Evolutionary conservation across 805 yeast genomes (phyloP), one percentile per base, ranked within the genome.

Genomic region (Wickerhamiella azyma): DNA sequence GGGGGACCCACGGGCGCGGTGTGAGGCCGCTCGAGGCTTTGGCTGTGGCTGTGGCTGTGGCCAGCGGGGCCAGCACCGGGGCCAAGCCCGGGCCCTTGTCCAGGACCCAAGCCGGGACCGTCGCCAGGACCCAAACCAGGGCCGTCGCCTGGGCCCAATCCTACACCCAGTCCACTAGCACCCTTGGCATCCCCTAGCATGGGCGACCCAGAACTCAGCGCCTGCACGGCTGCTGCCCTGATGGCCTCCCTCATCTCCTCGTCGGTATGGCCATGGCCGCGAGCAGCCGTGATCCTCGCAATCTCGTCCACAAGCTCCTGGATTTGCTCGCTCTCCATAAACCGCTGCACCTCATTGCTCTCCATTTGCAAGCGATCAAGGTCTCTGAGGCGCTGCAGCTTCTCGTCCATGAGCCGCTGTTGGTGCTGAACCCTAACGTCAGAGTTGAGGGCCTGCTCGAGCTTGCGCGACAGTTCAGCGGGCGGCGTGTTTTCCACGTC

Each of bases 351-450:
- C 53, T 77, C 82, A 48, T 77, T 72, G 55, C 81, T 79, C 49
- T 75, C 72, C 21, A 66, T 66, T 57, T 85, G 92, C 44, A 88
- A 68, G 51, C 80, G 82, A 28, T 74, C 67, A 46, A 88, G 68
- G 53, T 94, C 69, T 45, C 79, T 80, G 69, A 84, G 66, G 0
- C 53, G 89, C 59, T 75, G 68, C 19, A 36, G 26, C 30, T 28
- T 42, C 32, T 41, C 44, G 26, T 41, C 30, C 21, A 41, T 21
- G 11, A 33, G 37, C n/a, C 18, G 33, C 9, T 26, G 5, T 7
- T 35, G 26, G 17, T 26, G 5, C 11, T 35, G 26, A 11, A 14
- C 6, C 11, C n/a, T 32, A 10, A 7, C 19, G 19, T 14, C 19
- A 13, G 8, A n/a, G 35, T 33, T 14, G 19, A 17, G 16, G 24